Percentiles rank a stretch among this genome's conserved stretches.
These are phyloP conservation scores for Annulohypoxylon stygium DNA, from an alignment of 495 filamentous ascomycete genomes.

Conservation along the genomic window DNA sequence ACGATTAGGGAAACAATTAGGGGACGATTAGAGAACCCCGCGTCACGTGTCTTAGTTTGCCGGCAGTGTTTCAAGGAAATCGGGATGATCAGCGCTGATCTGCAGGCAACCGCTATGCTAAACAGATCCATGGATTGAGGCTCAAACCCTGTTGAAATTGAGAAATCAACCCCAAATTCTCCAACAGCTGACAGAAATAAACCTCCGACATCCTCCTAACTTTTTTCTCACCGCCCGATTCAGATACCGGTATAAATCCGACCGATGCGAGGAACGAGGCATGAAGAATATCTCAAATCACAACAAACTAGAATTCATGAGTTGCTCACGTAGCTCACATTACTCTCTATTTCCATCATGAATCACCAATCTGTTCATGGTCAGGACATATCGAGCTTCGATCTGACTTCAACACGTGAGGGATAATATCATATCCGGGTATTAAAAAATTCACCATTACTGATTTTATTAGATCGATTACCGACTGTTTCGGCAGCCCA, in stretches of 20 bases:
- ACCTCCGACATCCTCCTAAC: conserved; percentile 8
- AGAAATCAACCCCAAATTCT: conserved; percentile 38
- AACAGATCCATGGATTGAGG: conserved; percentile 36
- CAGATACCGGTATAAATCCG: background rate
- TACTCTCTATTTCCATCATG: conserved; percentile 43
- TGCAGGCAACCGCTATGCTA: conserved; percentile 42
- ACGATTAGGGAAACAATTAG: too few relatives aligned
- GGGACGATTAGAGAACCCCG: conserved; percentile 16
- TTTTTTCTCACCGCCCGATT: conserved; percentile 4
- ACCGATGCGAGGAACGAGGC: background rate
- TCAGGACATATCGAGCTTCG: conserved; percentile 62
- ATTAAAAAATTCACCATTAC: too few relatives aligned
- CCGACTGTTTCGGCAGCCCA: conserved; percentile 91
- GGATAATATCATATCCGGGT: conserved; percentile 10
- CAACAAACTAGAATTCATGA: conserved; percentile 8
- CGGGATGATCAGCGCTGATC: conserved; percentile 41
- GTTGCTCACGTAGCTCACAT: background rate
- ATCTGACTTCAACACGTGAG: conserved; percentile 57
- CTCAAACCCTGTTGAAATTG: conserved; percentile 41
- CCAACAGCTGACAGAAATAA: conserved; percentile 24
- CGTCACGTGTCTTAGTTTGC: conserved; percentile 36
- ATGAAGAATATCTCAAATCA: background rate
- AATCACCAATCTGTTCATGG: conserved; percentile 61
- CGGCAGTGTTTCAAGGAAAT: conserved; percentile 20
- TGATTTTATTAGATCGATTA: conserved; percentile 72